phyloP scores from a whole-genome alignment of 768 basidiomycete species.

The Lentinula boryana region DNA sequence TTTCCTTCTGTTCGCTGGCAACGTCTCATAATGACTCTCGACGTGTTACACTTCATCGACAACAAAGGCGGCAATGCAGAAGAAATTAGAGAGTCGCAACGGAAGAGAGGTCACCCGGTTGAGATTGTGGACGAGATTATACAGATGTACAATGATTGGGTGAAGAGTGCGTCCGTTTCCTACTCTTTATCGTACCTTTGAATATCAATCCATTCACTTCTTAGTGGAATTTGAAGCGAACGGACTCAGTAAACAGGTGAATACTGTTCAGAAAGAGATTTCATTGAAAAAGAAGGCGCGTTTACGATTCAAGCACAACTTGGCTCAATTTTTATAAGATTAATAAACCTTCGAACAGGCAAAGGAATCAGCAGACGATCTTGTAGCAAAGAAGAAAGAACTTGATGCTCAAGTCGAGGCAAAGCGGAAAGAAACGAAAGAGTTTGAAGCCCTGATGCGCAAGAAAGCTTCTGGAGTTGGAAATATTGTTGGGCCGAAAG shows the following conservation, averaged over 20 bases:
- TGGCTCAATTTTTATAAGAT: background rate
- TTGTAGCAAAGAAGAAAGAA: slow-evolving; percentile 78
- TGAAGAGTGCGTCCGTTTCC: slow-evolving; percentile 64
- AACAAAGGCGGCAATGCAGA: slow-evolving; percentile 90
- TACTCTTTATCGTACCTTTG: background rate
- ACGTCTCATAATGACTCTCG: slow-evolving; percentile 62
- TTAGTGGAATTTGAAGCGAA: slow-evolving; percentile 89
- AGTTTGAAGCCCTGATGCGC: slow-evolving; percentile 74
- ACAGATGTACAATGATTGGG: slow-evolving; percentile 89
- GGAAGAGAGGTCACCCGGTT: slow-evolving; percentile 82
- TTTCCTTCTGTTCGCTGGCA: background rate
- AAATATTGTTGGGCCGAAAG: slow-evolving; percentile 86
- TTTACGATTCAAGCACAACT: background rate
- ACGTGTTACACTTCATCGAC: slow-evolving; percentile 75
- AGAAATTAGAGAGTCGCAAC: slow-evolving; percentile 86
- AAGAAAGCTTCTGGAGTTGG: slow-evolving; percentile 79
- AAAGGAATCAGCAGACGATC: slow-evolving; percentile 85
- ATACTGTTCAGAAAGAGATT: slow-evolving; percentile 92
- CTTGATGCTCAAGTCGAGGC: slow-evolving; percentile 77
- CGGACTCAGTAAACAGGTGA: slow-evolving; percentile 72
- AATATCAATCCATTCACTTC: background rate
- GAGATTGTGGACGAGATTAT: slow-evolving; percentile 95
- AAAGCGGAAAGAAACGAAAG: slow-evolving; percentile 70
- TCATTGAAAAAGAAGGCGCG: slow-evolving; percentile 85
- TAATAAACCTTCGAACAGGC: slow-evolving; percentile 42